These are phyloP conservation scores for Babjeviella inositovora DNA, from an alignment of 805 yeast species.

Conservation along the genomic window DNA sequence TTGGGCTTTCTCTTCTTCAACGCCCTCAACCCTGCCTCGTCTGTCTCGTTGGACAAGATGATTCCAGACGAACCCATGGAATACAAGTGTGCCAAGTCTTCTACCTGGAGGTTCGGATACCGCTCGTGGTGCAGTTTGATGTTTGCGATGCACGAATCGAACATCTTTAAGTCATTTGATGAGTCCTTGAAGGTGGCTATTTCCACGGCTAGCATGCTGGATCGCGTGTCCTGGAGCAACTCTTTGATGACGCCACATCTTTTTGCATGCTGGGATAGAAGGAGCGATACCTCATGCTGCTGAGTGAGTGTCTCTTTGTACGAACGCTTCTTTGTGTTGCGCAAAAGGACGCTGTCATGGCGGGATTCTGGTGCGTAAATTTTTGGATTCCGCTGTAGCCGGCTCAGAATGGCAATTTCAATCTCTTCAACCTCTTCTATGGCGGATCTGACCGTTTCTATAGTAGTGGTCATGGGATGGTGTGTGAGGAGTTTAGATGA, in stretches of 20 bases:
- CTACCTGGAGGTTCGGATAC: conserved; percentile 1
- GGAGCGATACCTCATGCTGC: conserved; percentile 47
- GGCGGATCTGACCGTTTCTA: conserved; percentile 19
- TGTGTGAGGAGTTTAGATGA: too few species aligned
- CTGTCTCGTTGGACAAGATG: conserved; percentile 2
- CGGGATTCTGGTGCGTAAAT: conserved; percentile 18
- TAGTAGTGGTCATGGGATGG: conserved; percentile 7
- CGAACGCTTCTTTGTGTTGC: conserved; percentile 20
- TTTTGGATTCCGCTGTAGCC: conserved; percentile 48
- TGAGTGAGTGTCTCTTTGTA: conserved; percentile 37
- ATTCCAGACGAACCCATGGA: conserved; percentile 1
- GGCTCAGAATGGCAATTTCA: conserved; percentile 45
- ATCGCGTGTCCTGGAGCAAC: conserved; percentile 2
- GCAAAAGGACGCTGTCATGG: conserved; percentile 12
- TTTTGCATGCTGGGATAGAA: conserved; percentile 27
- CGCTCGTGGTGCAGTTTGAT: conserved; percentile 4
- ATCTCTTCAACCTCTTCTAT: conserved; percentile 59
- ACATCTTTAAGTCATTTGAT: conserved; percentile 2
- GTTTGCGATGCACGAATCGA: conserved; percentile 2
- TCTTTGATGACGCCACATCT: conserved; percentile 9
- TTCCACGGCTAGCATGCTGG: conserved; percentile 2
- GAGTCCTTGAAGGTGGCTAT: conserved; percentile 1
- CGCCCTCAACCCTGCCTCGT: conserved; percentile 5
- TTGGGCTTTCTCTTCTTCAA: conserved; percentile 9
- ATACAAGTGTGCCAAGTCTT: conserved; percentile 2